Percentiles rank a stretch among this genome's conserved stretches.
phyloP scores from a whole-genome alignment of 208 protist genomes.

The Acanthamoeba royreba region DNA sequence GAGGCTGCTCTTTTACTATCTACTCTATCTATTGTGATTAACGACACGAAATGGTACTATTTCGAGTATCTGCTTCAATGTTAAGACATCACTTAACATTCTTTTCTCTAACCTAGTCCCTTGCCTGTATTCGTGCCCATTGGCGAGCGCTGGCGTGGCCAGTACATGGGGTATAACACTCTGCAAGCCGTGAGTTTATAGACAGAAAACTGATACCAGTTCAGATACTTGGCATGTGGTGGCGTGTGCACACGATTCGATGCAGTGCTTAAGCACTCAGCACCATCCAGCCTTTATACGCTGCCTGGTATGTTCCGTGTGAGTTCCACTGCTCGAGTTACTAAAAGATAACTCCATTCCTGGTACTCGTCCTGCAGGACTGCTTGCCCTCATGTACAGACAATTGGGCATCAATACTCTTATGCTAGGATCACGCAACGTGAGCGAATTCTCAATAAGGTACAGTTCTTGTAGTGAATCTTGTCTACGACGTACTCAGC shows the following conservation, averaged over 20 bases:
- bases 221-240: background rate
- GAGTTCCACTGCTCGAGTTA: too few relatives aligned
- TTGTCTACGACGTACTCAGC: too few relatives aligned
- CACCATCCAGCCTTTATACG: background rate
- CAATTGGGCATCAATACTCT: background rate
- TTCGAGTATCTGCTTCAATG: too few relatives aligned
- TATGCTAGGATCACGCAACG: background rate
- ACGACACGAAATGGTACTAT: constrained; percentile 6
- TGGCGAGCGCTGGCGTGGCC: background rate
- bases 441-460: background rate
- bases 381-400: background rate
- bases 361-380: too few relatives aligned
- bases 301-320: too few relatives aligned
- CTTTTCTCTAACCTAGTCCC: too few relatives aligned
- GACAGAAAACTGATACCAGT: background rate
- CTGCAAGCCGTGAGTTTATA: too few relatives aligned
- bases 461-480: too few relatives aligned
- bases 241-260: background rate
- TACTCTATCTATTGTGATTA: background rate
- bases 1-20: background rate
- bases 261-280: background rate
- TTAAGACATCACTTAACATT: too few relatives aligned
- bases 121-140: background rate
- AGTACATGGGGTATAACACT: background rate
- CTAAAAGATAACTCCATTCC: too few relatives aligned